Evolutionary conservation across 2,329 filamentous ascomycete species (phyloP).

Genomic region (Intubia oerlemansii): DNA sequence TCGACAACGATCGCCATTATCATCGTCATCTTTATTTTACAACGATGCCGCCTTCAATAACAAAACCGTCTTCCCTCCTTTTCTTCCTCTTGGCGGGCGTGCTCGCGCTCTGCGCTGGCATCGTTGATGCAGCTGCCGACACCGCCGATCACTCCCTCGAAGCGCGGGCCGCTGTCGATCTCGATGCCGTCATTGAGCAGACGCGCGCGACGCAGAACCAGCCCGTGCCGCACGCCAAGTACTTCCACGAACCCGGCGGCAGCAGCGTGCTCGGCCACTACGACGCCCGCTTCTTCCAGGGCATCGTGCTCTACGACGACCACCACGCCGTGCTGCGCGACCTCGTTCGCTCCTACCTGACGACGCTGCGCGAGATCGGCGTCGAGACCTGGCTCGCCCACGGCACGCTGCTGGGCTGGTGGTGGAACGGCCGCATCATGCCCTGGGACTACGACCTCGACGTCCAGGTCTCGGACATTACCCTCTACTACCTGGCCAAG

Average conservation of each 20-base stretch:
- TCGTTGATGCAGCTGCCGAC: no score
- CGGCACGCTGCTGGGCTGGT: slow-evolving; percentile 69
- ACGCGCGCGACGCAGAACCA: no score
- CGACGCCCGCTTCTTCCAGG: slow-evolving; percentile 47
- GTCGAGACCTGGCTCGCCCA: slow-evolving; percentile 77
- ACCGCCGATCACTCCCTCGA: no score
- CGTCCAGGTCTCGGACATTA: slow-evolving; percentile 50
- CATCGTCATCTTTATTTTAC: no score
- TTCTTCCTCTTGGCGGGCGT: no score
- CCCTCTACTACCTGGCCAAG: slow-evolving; percentile 41
- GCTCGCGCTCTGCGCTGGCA: no score
- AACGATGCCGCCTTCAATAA: no score
- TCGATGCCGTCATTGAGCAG: no score
- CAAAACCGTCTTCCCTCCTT: no score
- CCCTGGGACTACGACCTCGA: slow-evolving; percentile 77
- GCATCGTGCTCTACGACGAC: slow-evolving; percentile 40
- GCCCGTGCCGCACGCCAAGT: no score
- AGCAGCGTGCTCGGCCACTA: slow-evolving; percentile 47
- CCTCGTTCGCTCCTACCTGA: slow-evolving; percentile 55
- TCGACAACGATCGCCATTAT: no score
- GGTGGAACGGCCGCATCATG: slow-evolving; percentile 63
- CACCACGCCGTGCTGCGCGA: slow-evolving; percentile 44
- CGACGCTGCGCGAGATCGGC: slow-evolving; percentile 37
- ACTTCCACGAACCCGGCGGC: slow-evolving; percentile 43
- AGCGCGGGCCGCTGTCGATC: no score